Evolutionary conservation across 2,329 filamentous ascomycete species (phyloP).

Genomic region (Monosporascus sp.): DNA sequence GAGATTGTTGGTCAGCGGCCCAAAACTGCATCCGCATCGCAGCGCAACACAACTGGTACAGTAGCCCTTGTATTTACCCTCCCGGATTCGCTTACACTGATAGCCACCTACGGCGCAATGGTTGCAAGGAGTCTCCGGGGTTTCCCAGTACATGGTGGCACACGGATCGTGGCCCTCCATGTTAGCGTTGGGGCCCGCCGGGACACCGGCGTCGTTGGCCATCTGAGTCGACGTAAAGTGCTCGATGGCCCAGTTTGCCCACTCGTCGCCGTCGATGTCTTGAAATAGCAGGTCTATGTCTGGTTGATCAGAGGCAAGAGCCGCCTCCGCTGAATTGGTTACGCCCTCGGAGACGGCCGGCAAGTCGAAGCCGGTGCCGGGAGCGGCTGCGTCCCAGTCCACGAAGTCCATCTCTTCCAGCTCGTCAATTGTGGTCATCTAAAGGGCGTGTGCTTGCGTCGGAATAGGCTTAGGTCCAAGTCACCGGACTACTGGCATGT

Average conservation of each 20-base stretch:
- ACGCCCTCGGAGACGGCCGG: slow-evolving; percentile 31
- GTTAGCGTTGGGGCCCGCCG: slow-evolving; percentile 20
- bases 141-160: slow-evolving; percentile 36
- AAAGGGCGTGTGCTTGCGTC: slow-evolving; percentile 9
- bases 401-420: slow-evolving; percentile 56
- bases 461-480: neutral
- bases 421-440: slow-evolving; percentile 42
- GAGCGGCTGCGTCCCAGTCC: slow-evolving; percentile 49
- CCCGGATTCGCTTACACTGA: slow-evolving; percentile 55
- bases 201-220: slow-evolving; percentile 28
- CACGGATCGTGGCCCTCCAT: slow-evolving; percentile 20
- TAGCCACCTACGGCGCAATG: slow-evolving; percentile 49
- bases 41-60: slow-evolving; percentile 60
- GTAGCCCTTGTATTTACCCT: slow-evolving; percentile 55
- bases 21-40: slow-evolving; percentile 54
- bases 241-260: slow-evolving; percentile 54
- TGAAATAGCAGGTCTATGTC: slow-evolving; percentile 51
- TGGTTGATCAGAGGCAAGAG: slow-evolving; percentile 14
- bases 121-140: slow-evolving; percentile 42
- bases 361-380: slow-evolving; percentile 28
- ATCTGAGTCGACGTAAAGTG: slow-evolving; percentile 45
- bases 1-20: slow-evolving; percentile 28
- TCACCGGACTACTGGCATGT: neutral
- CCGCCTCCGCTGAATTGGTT: slow-evolving; percentile 22
- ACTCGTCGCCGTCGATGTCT: slow-evolving; percentile 53